These are phyloP conservation scores for Neonectria coccinea DNA, from an alignment of 2,329 filamentous ascomycete genomes.

Conservation along the genomic window DNA sequence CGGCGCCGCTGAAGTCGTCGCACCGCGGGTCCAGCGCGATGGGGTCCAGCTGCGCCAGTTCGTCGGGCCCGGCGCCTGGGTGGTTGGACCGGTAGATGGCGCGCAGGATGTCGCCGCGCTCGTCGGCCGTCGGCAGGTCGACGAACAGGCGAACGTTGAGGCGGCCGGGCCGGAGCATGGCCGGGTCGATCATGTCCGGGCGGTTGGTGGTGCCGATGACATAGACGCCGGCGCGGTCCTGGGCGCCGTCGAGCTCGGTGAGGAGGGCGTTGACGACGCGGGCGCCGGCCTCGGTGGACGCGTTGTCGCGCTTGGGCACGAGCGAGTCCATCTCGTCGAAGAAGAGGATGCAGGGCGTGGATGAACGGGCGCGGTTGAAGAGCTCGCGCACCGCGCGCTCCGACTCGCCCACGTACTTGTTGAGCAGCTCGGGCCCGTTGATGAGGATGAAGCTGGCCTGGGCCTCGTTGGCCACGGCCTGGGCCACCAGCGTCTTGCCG, in stretches of 20 bases:
- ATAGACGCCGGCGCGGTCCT: constrained; percentile 85
- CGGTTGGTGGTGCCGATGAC: constrained; percentile 95
- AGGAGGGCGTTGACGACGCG: constrained; percentile 95
- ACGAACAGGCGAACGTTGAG: constrained; percentile 91
- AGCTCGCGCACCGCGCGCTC: constrained; percentile 93
- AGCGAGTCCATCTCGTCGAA: constrained; percentile 98
- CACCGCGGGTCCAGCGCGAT: too few species aligned
- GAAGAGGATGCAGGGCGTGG: constrained; percentile 93
- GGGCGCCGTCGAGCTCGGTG: constrained; percentile 91
- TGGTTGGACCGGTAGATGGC: constrained; percentile 69
- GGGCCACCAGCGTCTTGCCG: constrained; percentile 95
- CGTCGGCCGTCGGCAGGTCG: constrained; percentile 81
- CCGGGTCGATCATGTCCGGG: constrained; percentile 95
- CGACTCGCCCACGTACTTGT: constrained; percentile 97
- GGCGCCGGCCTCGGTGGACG: constrained; percentile 82
- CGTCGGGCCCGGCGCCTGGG: constrained; percentile 55
- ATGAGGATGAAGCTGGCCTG: constrained; percentile 98
- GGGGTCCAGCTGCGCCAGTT: constrained; percentile 65
- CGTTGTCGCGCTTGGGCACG: constrained; percentile 84
- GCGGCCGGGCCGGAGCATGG: constrained; percentile 91
- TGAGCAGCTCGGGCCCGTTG: constrained; percentile 94
- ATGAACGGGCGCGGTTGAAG: constrained; percentile 87
- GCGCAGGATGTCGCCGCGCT: constrained; percentile 86
- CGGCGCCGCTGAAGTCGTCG: too few species aligned
- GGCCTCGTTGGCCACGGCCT: constrained; percentile 94